Percentiles rank a stretch among this genome's conserved stretches.
These are phyloP conservation scores for Papiliotrema terrestris DNA, from an alignment of 1,284 basidiomycete genomes.

Conservation along the genomic window DNA sequence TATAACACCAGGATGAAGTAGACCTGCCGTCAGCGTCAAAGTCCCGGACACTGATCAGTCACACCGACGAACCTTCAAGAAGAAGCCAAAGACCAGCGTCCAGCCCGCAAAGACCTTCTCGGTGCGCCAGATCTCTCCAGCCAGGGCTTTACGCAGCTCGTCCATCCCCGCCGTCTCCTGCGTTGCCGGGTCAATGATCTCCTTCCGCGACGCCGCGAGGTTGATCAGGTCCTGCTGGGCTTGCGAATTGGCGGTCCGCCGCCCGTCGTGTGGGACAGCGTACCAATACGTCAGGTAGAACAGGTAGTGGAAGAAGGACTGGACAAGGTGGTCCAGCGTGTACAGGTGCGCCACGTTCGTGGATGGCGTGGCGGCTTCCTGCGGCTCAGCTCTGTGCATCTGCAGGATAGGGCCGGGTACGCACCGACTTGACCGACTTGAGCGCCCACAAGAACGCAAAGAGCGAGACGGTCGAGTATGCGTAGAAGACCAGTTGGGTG, in stretches of 20 bases:
- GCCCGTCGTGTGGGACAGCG: slow-evolving; percentile 85
- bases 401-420: slow-evolving; percentile 28
- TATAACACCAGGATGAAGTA: slow-evolving; percentile 91
- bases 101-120: slow-evolving; percentile 77
- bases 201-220: slow-evolving; percentile 42
- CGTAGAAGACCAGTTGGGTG: slow-evolving; percentile 84
- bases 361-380: slow-evolving; percentile 82
- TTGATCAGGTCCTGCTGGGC: slow-evolving; percentile 79
- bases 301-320: slow-evolving; percentile 85
- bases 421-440: slow-evolving; percentile 73
- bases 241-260: slow-evolving; percentile 69
- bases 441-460: slow-evolving; percentile 83
- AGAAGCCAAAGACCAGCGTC: slow-evolving; percentile 76
- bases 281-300: slow-evolving; percentile 89
- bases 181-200: slow-evolving; percentile 34
- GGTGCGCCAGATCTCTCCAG: slow-evolving; percentile 78
- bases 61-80: slow-evolving; percentile 70
- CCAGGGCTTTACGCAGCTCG: slow-evolving; percentile 64
- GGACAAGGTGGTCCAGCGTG: slow-evolving; percentile 85
- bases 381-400: slow-evolving; percentile 10
- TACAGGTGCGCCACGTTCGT: slow-evolving; percentile 91
- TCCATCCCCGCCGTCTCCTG: slow-evolving; percentile 55
- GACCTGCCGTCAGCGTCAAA: slow-evolving; percentile 55
- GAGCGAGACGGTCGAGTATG: slow-evolving; percentile 84
- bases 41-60: not conserved